phyloP scores from a whole-genome alignment of 192 early-diverging fungal species.

The Backusella westeae region DNA sequence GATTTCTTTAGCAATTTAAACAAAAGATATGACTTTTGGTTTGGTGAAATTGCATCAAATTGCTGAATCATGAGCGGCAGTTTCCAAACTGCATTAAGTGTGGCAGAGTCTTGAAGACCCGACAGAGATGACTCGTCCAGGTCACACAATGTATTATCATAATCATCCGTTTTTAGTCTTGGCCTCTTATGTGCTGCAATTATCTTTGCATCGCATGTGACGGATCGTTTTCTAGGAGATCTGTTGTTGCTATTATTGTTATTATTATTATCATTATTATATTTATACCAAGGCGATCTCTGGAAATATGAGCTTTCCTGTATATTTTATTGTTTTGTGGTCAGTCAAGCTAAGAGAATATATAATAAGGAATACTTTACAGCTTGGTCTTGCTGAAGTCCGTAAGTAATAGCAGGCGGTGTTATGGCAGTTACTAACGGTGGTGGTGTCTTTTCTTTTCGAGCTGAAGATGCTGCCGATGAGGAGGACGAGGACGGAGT shows the following conservation, averaged over 20 bases:
- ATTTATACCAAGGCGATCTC: not conserved
- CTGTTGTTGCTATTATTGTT: not conserved
- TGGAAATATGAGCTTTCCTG: not conserved
- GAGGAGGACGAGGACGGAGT: not conserved
- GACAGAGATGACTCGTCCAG: not conserved
- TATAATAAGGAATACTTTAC: not conserved
- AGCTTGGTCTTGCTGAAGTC: not conserved
- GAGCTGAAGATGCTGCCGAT: not conserved
- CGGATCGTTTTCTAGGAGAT: slow-evolving; percentile 15
- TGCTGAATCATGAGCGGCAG: slow-evolving; percentile 31
- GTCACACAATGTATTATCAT: not conserved
- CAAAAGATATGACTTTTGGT: slow-evolving; percentile 84
- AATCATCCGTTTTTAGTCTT: not conserved
- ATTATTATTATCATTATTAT: not conserved
- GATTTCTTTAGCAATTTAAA: slow-evolving; percentile 86
- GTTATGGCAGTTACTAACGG: not conserved
- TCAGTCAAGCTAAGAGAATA: not conserved
- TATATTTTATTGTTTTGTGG: not conserved
- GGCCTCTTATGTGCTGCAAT: slow-evolving; percentile 10
- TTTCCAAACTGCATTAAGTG: slow-evolving; percentile 8
- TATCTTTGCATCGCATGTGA: slow-evolving; percentile 14
- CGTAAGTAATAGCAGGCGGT: not conserved
- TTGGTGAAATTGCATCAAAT: slow-evolving; percentile 76
- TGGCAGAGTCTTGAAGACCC: not conserved
- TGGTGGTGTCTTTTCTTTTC: not conserved